Evolutionary conservation across 2,329 filamentous ascomycete species (phyloP).

Genomic region (Plenodomus lindquistii): DNA sequence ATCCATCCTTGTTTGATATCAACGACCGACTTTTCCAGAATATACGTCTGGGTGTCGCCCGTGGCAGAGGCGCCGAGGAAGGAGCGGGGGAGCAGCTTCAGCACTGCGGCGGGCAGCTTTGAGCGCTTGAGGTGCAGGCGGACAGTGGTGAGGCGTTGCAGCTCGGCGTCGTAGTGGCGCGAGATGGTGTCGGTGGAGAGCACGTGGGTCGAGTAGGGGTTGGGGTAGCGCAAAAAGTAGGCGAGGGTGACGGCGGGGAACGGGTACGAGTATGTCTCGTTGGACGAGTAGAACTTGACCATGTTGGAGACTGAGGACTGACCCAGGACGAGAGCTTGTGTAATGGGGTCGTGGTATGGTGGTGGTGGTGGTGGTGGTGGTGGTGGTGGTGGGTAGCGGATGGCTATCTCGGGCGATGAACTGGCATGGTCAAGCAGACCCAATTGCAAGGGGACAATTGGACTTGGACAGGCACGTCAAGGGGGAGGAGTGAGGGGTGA

Average conservation of each 20-base stretch:
- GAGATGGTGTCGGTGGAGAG: slow-evolving; percentile 82
- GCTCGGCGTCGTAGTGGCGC: slow-evolving; percentile 71
- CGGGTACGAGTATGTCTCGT: slow-evolving; percentile 76
- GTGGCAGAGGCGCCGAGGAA: slow-evolving; percentile 63
- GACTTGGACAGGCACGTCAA: slow-evolving; percentile 5
- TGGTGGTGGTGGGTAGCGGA: slow-evolving; percentile 13
- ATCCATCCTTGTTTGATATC: slow-evolving; percentile 82
- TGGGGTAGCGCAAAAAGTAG: slow-evolving; percentile 88
- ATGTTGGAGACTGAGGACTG: slow-evolving; percentile 28
- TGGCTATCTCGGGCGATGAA: slow-evolving; percentile 24
- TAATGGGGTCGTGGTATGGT: background rate
- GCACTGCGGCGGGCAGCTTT: slow-evolving; percentile 72
- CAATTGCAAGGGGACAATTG: slow-evolving; percentile 30
- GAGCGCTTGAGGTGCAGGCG: slow-evolving; percentile 83
- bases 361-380: background rate
- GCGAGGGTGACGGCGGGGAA: slow-evolving; percentile 85
- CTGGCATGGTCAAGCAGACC: slow-evolving; percentile 34
- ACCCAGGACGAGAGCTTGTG: background rate
- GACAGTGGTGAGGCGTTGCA: slow-evolving; percentile 75
- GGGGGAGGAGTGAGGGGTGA: slow-evolving; percentile 6
- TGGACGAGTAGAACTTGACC: slow-evolving; percentile 59
- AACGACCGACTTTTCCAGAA: slow-evolving; percentile 78
- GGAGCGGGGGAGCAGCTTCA: slow-evolving; percentile 74
- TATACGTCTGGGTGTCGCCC: slow-evolving; percentile 74
- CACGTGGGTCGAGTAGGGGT: slow-evolving; percentile 81